Evolutionary conservation across 495 filamentous ascomycete genomes (phyloP).

Genomic region (Articulospora tetracladia): DNA sequence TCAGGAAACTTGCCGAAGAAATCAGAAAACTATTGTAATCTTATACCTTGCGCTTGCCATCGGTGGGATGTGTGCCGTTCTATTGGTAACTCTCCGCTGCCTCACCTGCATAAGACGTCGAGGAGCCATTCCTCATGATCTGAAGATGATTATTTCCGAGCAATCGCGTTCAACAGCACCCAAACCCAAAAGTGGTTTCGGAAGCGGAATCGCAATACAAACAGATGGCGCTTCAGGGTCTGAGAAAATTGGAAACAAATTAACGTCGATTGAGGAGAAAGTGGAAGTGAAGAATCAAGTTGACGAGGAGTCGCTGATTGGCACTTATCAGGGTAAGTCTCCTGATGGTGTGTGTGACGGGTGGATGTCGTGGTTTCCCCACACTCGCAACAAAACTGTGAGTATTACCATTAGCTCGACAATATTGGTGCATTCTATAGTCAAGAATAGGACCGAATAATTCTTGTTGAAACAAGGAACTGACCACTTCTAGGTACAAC

Average conservation of each 20-base stretch:
- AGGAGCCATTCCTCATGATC: background rate
- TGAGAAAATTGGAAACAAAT: background rate
- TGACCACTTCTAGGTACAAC: background rate
- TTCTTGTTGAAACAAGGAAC: background rate
- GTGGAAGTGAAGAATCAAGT: background rate
- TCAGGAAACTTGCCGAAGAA: background rate
- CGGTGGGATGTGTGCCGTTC: background rate
- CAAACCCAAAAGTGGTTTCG: background rate
- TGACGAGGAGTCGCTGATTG: background rate
- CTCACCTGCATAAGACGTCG: background rate
- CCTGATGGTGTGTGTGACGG: conserved; percentile 10
- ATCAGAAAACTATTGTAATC: background rate
- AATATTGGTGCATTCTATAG: background rate
- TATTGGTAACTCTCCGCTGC: background rate
- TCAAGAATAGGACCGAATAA: background rate
- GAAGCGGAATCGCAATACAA: background rate
- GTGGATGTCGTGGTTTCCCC: background rate
- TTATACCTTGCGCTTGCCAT: background rate
- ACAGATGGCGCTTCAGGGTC: background rate
- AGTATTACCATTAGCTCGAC: background rate
- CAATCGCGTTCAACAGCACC: background rate
- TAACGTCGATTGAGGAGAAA: background rate
- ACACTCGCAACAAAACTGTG: background rate
- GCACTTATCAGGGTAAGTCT: background rate
- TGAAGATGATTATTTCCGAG: background rate